Evolutionary conservation across 768 basidiomycete species (phyloP), one percentile per base, ranked within the genome.

Genomic region (Hypsizygus marmoreus): DNA sequence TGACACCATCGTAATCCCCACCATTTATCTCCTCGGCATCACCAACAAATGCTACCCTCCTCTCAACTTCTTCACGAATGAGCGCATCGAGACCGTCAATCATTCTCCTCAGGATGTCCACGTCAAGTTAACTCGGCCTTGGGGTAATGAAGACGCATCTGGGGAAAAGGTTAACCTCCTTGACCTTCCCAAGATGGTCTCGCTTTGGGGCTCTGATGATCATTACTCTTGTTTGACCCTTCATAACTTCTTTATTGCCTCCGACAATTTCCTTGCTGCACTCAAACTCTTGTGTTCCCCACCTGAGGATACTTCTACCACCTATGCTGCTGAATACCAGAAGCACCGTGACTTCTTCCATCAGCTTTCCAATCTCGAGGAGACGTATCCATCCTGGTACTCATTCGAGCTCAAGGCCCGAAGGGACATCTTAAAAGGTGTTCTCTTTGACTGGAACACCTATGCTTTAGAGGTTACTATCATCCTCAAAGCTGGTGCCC

Each of bases 341-440:
- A 31, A 28, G 1, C 51, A 53, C 26, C 23, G 32, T 0, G 17
- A 43, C 0, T 56, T 50, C 28, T 56, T 50, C 35, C 7, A 31
- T 2, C 30, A 48, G 28, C 10, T 43, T 9, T 34, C 29, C 1
- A 49, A 49, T 12, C 43, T 56, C 9, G 49, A 56, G 23, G 36
- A 35, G 2, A 48, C 32, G 1, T 56, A 28, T 22, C 6, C 28
- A 0, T 22, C 6, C n/a, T 53, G 45, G 48, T 56, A 56, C 20
- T 2, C 16, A 1, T 47, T 56, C 26, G 51, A 56, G 22, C 3
- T 36, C 3, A 22, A 45, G 43, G 42, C 45, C 11, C 11, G 50
- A 1, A 28, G 47, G 24, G 43, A 34, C 2, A 48, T 56, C 8
- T 19, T 53, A 0, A 25, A 25, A 6, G 47, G 45, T 2, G 4